A percentile compares a stretch with the other conserved stretches of the same genome.
Evolutionary conservation across 2,329 filamentous ascomycete species (phyloP).

Genomic region (Diaporthe australafricana): DNA sequence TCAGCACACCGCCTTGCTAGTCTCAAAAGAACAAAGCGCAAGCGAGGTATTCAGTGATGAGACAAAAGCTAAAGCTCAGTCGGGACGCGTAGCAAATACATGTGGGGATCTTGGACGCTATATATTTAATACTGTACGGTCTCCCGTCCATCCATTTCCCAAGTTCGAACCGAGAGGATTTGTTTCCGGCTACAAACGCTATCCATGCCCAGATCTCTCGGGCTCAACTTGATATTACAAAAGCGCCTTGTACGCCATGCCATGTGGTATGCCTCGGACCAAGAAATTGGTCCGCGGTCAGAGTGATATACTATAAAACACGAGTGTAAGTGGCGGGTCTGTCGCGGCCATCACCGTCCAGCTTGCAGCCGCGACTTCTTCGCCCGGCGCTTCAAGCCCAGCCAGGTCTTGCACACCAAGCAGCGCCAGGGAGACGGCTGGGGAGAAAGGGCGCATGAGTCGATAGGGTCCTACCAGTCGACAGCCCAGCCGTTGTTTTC

Average conservation of each 20-base stretch:
- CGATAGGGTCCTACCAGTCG: constrained; percentile 74
- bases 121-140: not conserved
- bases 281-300: not conserved
- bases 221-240: not conserved
- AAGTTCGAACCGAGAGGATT: not conserved
- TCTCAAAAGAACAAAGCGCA: not conserved
- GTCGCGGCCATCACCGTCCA: not conserved
- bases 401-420: constrained; percentile 31
- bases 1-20: too few species aligned
- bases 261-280: constrained; percentile 11
- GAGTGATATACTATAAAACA: not conserved
- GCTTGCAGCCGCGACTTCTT: not conserved
- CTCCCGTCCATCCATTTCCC: not conserved
- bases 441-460: not conserved
- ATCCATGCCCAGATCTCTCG: not conserved
- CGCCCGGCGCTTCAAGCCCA: constrained; percentile 26
- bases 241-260: constrained; percentile 23
- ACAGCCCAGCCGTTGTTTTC: constrained; percentile 91
- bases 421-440: not conserved
- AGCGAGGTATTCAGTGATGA: not conserved
- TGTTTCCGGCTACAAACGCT: not conserved
- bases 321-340: not conserved
- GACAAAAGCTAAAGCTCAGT: too few species aligned
- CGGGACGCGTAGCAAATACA: not conserved
- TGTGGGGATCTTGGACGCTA: not conserved